phyloP scores from a whole-genome alignment of 1,284 basidiomycete species.

The Exobasidium rhododendri region DNA sequence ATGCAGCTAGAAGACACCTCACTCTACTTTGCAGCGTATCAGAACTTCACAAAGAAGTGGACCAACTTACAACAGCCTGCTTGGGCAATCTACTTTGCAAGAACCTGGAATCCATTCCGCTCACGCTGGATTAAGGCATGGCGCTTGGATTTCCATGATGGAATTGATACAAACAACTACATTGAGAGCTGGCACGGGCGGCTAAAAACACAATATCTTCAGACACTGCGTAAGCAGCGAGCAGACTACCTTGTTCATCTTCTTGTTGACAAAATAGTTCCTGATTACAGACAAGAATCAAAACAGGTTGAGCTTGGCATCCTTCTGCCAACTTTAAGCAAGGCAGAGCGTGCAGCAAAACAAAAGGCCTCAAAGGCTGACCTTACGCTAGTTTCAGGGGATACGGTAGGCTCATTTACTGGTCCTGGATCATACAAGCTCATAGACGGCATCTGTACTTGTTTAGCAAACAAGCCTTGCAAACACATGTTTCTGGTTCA shows the following conservation, averaged over 20 bases:
- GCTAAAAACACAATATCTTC: neutral
- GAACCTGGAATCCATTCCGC: slow-evolving; percentile 62
- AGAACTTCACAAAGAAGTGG: neutral
- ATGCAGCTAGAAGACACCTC: neutral
- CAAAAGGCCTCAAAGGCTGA: neutral
- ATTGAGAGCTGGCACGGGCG: slow-evolving; percentile 1
- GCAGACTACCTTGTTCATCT: slow-evolving; percentile 6
- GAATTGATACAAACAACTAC: neutral
- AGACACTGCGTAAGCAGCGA: slow-evolving; percentile 7
- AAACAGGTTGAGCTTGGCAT: neutral
- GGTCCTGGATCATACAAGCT: neutral
- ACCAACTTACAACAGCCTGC: slow-evolving; percentile 72
- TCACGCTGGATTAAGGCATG: neutral
- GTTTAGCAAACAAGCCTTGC: neutral
- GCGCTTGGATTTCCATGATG: neutral
- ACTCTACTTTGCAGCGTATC: neutral
- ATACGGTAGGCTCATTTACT: neutral
- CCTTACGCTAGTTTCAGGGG: neutral
- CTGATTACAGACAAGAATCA: neutral
- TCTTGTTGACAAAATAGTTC: neutral
- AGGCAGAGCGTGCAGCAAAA: neutral
- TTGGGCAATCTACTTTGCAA: slow-evolving; percentile 79
- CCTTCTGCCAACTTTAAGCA: neutral
- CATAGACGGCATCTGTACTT: neutral
- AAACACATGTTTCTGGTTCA: neutral